Conservation (phyloP, 306 rosid species). For the Corylus americana region DNA sequence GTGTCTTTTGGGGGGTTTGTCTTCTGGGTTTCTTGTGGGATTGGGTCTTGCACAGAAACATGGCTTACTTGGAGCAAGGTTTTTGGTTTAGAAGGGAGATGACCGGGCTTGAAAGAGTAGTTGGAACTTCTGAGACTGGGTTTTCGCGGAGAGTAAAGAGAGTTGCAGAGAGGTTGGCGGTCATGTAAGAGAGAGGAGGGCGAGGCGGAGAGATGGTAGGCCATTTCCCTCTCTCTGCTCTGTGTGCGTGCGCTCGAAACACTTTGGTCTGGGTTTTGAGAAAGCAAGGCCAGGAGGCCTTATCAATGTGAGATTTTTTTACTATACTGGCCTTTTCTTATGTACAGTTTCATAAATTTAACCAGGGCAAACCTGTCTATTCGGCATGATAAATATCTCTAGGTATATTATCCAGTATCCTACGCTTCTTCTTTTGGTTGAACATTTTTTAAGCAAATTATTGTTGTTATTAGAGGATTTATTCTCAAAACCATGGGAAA, state of each 20-base stretch:
- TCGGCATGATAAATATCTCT: no score
- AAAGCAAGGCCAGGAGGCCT: constrained; percentile 16
- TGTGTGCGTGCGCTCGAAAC: neutral
- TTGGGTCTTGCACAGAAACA: constrained; percentile 61
- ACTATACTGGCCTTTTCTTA: no score
- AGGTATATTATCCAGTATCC: no score
- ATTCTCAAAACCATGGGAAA: no score
- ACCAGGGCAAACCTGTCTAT: no score
- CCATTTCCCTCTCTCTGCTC: constrained; percentile 44
- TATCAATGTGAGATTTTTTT: constrained; percentile 9
- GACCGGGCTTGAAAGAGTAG: constrained; percentile 28
- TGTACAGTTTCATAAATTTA: no score
- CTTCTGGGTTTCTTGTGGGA: constrained; percentile 33
- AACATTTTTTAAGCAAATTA: no score
- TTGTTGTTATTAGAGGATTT: no score
- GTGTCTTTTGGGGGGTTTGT: constrained; percentile 17
- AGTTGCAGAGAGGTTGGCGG: constrained; percentile 33
- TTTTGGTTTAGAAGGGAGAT: constrained; percentile 28
- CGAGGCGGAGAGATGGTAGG: constrained; percentile 61
- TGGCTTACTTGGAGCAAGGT: constrained; percentile 48
- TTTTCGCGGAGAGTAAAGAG: constrained; percentile 31
- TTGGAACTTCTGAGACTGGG: constrained; percentile 24
- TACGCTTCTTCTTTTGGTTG: no score
- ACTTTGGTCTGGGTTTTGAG: neutral
- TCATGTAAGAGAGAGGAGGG: constrained; percentile 61